Evolutionary conservation across 257 asterid genomes (phyloP), one percentile per base, ranked within the genome.

Genomic region (Petunia secreta): DNA sequence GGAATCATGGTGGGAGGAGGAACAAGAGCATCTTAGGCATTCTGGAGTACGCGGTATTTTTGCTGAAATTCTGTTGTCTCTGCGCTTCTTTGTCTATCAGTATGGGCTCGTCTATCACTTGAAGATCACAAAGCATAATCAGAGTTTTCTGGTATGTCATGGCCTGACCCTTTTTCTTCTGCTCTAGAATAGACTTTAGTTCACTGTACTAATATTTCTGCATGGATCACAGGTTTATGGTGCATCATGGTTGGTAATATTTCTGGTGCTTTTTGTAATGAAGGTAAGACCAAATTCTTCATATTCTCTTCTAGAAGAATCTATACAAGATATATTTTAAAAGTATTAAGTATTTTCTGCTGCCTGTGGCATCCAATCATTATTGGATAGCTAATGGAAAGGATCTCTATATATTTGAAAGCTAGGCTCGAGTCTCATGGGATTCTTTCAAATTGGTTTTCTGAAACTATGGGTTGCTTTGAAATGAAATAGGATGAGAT

Each of bases 1-100:
- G 99, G 99, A 95, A 84, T 95, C 99, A 68, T 95, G 99, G 99
- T 95, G 99, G 99, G 97, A 95, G 63, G 97, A 95, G 89, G 99
- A 95, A 86, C 99, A 95, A 87, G 98, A 95, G 63, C 99, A 93
- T 90, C 97, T 95, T 82, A 97, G 90, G 62, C 94, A 93, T 80
- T 90, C 98, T 53, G 99, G 99, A 77, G 84, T 86, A 71, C 99
- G 98, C 41, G 99, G 99, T 76, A 90, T 87, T 68, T 75, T 89
- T 53, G 88, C 96, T 41, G 99, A 95, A 89, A 93, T 95, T 46
- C 5, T 95, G 58, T 80, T 95, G 84, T 81, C 99, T 34, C 79
- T 93, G 37, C 85, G 99, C 65, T 95, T 95, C 88, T 95, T 95
- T 84, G 84, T 95, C 86, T 93, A 93, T 85, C 99, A 95, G 86